Conservation (phyloP, 2,329 filamentous ascomycete species). For the Xylogone sp. region DNA sequence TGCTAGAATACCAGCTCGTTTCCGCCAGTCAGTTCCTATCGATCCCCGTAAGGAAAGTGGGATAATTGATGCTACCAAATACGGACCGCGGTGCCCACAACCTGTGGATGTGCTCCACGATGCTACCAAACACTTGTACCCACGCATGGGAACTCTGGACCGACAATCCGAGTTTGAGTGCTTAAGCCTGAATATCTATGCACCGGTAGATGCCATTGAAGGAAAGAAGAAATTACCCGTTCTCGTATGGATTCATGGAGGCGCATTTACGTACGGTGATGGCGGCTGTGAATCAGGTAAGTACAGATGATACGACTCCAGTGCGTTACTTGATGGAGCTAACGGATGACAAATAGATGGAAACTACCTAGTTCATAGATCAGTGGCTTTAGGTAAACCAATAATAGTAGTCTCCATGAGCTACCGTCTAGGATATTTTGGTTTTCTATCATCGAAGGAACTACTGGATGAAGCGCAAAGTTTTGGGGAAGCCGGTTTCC, state of each 20-base stretch:
- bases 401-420: conserved; percentile 39
- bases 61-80: conserved; percentile 5
- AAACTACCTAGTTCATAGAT: conserved; percentile 1
- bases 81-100: conserved; percentile 9
- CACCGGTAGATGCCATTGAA: conserved; percentile 10
- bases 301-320: background rate
- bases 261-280: conserved; percentile 43
- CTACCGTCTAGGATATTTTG: conserved; percentile 35
- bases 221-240: conserved; percentile 36
- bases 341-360: conserved; percentile 1
- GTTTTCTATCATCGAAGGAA: conserved; percentile 12
- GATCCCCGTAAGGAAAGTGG: conserved; percentile 2
- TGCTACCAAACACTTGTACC: background rate
- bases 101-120: background rate
- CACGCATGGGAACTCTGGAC: background rate
- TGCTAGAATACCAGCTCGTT: conserved; percentile 5
- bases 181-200: conserved; percentile 5
- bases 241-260: conserved; percentile 58
- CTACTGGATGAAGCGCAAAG: conserved; percentile 1
- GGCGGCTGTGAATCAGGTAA: conserved; percentile 1
- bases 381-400: conserved; percentile 1
- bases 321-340: background rate
- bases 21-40: conserved; percentile 7
- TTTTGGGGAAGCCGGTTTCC: background rate
- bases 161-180: conserved; percentile 6